Conservation (phyloP, 176 grass and related monocot species). For the Oryza glumipatula region DNA sequence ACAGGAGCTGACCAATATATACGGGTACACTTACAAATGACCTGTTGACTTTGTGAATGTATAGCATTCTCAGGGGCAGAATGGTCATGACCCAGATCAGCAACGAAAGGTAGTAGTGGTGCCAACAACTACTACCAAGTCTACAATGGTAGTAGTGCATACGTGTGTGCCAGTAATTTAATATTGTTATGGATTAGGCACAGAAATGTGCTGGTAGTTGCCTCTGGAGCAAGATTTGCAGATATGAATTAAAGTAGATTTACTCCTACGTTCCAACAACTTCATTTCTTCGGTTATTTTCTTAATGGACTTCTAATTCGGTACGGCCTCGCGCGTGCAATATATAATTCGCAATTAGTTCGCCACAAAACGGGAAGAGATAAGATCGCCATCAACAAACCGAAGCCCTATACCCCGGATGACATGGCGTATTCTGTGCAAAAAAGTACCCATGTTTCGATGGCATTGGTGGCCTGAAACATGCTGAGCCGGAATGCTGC, state of each 20-base stretch:
- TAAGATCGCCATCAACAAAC: background rate
- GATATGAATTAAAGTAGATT: background rate
- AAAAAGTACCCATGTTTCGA: background rate
- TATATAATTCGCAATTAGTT: background rate
- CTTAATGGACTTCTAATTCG: background rate
- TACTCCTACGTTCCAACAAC: background rate
- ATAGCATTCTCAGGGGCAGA: background rate
- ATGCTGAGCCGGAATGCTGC: constrained; percentile 13
- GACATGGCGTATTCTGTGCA: constrained; percentile 26
- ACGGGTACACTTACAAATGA: too few relatives aligned
- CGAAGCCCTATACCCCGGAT: background rate
- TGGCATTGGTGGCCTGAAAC: background rate
- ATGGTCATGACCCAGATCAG: background rate
- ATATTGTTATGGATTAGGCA: background rate
- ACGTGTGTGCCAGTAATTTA: background rate
- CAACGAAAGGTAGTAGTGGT: background rate
- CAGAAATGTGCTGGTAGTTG: background rate
- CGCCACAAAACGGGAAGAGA: background rate
- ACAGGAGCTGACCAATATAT: background rate
- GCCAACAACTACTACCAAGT: too few relatives aligned
- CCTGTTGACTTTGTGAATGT: too few relatives aligned
- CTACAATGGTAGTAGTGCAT: too few relatives aligned
- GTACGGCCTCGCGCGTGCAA: constrained; percentile 6
- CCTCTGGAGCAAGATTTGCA: background rate
- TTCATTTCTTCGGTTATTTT: too few relatives aligned